These are phyloP conservation scores for Isatis tinctoria DNA, from an alignment of 345 rosid genomes.

Conservation along the genomic window DNA sequence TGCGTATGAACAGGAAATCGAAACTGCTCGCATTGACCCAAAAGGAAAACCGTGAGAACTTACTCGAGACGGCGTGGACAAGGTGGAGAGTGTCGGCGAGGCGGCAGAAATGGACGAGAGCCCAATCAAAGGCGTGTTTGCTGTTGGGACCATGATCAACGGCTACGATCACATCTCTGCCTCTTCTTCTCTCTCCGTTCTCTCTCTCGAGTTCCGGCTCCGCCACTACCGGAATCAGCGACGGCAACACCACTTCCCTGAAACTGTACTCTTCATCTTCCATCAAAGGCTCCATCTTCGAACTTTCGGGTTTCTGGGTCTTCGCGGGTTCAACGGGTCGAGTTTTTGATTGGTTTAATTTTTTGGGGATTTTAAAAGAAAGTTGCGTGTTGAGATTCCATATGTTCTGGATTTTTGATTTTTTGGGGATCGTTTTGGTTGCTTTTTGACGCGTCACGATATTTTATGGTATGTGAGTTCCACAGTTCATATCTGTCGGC, in stretches of 20 bases:
- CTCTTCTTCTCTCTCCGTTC: constrained; percentile 57
- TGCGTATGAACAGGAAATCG: background rate
- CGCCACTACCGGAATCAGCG: constrained; percentile 45
- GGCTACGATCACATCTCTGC: constrained; percentile 33
- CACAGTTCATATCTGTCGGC: constrained; percentile 3
- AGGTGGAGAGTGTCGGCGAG: constrained; percentile 85
- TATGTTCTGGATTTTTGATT: background rate
- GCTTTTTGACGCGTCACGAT: constrained; percentile 16
- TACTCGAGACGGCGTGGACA: constrained; percentile 80
- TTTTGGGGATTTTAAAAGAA: background rate
- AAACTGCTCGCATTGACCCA: background rate
- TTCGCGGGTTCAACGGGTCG: constrained; percentile 3
- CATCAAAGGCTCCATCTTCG: constrained; percentile 49
- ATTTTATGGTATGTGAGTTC: constrained; percentile 5
- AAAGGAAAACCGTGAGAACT: background rate
- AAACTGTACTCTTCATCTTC: constrained; percentile 62
- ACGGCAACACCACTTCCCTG: constrained; percentile 62
- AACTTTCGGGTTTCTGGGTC: no score
- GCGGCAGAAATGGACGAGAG: constrained; percentile 67
- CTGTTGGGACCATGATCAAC: constrained; percentile 37
- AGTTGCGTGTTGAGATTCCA: constrained; percentile 10
- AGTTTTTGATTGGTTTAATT: background rate
- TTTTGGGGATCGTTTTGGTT: constrained; percentile 2
- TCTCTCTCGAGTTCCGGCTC: constrained; percentile 72
- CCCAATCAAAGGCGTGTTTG: constrained; percentile 38